phyloP scores from a whole-genome alignment of 2,329 filamentous ascomycete genomes.

The Talaromyces sp. region DNA sequence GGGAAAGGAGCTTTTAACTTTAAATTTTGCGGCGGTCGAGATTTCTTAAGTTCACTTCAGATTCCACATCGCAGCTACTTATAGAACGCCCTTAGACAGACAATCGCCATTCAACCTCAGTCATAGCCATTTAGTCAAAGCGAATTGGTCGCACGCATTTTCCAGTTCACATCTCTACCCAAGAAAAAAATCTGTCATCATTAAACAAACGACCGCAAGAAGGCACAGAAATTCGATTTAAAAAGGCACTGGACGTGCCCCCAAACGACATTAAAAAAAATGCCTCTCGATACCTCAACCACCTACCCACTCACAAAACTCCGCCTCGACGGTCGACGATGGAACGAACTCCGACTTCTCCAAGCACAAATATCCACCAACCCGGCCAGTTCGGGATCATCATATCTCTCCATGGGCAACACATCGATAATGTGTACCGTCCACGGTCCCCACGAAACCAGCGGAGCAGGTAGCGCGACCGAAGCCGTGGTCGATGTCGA shows the following conservation, averaged over 20 bases:
- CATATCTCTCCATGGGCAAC: constrained; percentile 94
- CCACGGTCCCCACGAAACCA: constrained; percentile 68
- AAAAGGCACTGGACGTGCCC: background rate
- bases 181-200: too few relatives aligned
- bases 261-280: constrained; percentile 34
- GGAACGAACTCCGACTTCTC: constrained; percentile 91
- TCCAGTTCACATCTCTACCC: background rate
- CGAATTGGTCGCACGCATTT: background rate
- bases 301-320: constrained; percentile 83
- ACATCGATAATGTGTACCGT: constrained; percentile 95
- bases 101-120: background rate
- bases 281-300: constrained; percentile 92
- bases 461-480: constrained; percentile 40
- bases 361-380: constrained; percentile 89
- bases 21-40: constrained; percentile 12
- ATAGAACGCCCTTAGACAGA: background rate
- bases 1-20: constrained; percentile 22
- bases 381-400: constrained; percentile 84
- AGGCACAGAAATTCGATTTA: background rate
- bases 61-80: background rate
- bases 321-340: constrained; percentile 77
- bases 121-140: background rate
- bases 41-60: background rate
- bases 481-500: constrained; percentile 71
- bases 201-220: background rate